A percentile compares a stretch with the other conserved stretches of the same genome.
These are phyloP conservation scores for Dispira parvispora DNA, from an alignment of 192 early-diverging fungal genomes.

Conservation along the genomic window DNA sequence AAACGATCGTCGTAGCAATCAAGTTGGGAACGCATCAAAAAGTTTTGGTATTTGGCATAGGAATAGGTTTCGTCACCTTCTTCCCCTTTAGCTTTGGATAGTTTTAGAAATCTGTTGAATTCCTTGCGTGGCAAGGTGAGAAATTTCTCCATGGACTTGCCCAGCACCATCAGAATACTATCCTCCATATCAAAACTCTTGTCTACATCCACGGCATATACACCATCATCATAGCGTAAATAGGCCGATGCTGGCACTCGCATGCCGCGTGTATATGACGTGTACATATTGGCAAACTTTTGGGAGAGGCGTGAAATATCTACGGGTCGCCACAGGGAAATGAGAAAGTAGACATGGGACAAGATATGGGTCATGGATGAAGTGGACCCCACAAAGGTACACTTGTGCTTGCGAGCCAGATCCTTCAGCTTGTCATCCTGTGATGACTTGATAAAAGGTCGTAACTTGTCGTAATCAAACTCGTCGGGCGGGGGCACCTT, in stretches of 20 bases:
- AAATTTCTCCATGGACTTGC: constrained; percentile 78
- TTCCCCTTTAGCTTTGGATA: constrained; percentile 23
- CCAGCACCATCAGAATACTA: constrained; percentile 57
- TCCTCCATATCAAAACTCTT: constrained; percentile 52
- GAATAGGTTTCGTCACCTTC: constrained; percentile 37
- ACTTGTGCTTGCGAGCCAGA: constrained; percentile 27
- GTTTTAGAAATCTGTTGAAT: constrained; percentile 49
- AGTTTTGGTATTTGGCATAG: constrained; percentile 46
- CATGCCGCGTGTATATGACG: constrained; percentile 39
- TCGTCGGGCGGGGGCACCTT: constrained; percentile 59
- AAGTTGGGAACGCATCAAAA: constrained; percentile 76
- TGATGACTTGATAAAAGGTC: constrained; percentile 69
- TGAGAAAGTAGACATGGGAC: constrained; percentile 55
- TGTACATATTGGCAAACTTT: constrained; percentile 42
- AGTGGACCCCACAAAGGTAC: constrained; percentile 67
- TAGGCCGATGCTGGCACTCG: constrained; percentile 51
- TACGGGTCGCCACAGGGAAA: constrained; percentile 44
- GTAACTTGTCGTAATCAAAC: constrained; percentile 64
- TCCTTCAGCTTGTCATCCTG: constrained; percentile 36
- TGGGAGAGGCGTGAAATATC: constrained; percentile 41
- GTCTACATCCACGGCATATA: constrained; percentile 74
- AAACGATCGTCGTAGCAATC: constrained; percentile 66
- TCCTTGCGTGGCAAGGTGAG: constrained; percentile 47
- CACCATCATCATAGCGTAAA: constrained; percentile 47
- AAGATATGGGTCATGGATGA: constrained; percentile 67